Percentiles rank a stretch among this genome's conserved stretches.
Conservation (phyloP, 129 eudicot genomes). For the Saposhnikovia divaricata region DNA sequence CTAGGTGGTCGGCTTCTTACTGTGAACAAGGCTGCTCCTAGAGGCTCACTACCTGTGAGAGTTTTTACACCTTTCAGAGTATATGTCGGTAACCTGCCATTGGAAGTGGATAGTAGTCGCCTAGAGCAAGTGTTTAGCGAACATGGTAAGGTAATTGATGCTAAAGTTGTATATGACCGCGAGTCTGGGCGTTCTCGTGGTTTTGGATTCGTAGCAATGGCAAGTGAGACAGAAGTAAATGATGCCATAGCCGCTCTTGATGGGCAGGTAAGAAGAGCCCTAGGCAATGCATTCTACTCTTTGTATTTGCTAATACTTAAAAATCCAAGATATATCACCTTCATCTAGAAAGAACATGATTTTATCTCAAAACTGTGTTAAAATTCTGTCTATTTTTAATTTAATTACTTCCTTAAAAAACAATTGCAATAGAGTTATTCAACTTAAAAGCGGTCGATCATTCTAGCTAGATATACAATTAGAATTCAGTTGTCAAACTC, state of each 20-base stretch:
- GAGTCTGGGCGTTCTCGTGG: conserved; percentile 67
- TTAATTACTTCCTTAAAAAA: not conserved
- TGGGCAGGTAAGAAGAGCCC: conserved; percentile 45
- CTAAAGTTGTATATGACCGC: conserved; percentile 48
- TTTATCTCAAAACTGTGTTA: not conserved
- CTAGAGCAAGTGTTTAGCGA: conserved; percentile 46
- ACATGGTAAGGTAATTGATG: conserved; percentile 53
- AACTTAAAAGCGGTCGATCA: not conserved
- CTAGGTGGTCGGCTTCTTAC: too few species aligned
- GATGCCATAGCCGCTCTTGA: conserved; percentile 65
- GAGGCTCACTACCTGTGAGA: conserved; percentile 38
- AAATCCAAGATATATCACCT: not conserved
- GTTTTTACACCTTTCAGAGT: conserved; percentile 34
- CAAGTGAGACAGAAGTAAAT: conserved; percentile 45
- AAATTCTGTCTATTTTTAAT: too few species aligned
- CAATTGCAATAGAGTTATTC: not conserved
- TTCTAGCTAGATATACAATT: not conserved
- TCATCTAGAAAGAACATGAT: not conserved
- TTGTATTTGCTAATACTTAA: not conserved
- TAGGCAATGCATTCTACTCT: not conserved
- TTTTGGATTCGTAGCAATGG: conserved; percentile 57
- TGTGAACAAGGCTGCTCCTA: too few species aligned
- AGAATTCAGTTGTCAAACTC: not conserved
- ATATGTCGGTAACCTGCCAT: conserved; percentile 61
- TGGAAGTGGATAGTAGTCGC: conserved; percentile 45